Evolutionary conservation across 2,329 filamentous ascomycete genomes (phyloP).

Genomic region (Xylariaceae sp.): DNA sequence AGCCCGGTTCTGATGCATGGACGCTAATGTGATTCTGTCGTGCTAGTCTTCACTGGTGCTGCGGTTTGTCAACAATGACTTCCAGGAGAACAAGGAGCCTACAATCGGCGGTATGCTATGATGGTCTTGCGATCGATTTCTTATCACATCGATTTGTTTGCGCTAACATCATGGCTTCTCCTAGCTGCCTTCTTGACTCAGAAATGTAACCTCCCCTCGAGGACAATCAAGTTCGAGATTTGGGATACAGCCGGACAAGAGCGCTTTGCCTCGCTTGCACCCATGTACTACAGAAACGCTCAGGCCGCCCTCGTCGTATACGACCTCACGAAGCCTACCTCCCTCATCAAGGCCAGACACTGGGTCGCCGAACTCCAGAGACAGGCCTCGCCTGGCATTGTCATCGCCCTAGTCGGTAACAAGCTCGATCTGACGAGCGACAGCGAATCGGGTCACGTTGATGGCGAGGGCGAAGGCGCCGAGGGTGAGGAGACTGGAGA

Average conservation of each 20-base stretch:
- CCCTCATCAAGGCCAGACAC: conserved; percentile 93
- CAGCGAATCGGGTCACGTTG: conserved; percentile 36
- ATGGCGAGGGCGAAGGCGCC: conserved; percentile 45
- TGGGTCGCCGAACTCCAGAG: conserved; percentile 97
- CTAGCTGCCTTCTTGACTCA: conserved; percentile 95
- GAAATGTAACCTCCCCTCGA: conserved; percentile 91
- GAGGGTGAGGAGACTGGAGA: conserved; percentile 59
- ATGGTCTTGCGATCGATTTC: conserved; percentile 16
- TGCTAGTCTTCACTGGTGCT: conserved; percentile 88
- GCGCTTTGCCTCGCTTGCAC: conserved; percentile 90
- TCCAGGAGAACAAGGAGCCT: conserved; percentile 99
- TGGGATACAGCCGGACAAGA: conserved; percentile 99
- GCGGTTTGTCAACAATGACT: conserved; percentile 99
- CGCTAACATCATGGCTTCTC: conserved; percentile 9
- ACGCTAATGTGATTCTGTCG: conserved; percentile 9
- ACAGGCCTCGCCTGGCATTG: conserved; percentile 92
- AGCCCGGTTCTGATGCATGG: background rate
- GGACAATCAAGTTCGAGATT: conserved; percentile 91
- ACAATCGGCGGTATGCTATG: conserved; percentile 80
- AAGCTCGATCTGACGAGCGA: conserved; percentile 83
- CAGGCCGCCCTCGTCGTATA: conserved; percentile 97
- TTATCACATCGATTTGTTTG: conserved; percentile 3
- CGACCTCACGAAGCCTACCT: conserved; percentile 94
- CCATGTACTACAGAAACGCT: conserved; percentile 99
- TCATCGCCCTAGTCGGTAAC: conserved; percentile 95